Evolutionary conservation across 192 early-diverging fungal species (phyloP).

Genomic region (Coemansia sp.): DNA sequence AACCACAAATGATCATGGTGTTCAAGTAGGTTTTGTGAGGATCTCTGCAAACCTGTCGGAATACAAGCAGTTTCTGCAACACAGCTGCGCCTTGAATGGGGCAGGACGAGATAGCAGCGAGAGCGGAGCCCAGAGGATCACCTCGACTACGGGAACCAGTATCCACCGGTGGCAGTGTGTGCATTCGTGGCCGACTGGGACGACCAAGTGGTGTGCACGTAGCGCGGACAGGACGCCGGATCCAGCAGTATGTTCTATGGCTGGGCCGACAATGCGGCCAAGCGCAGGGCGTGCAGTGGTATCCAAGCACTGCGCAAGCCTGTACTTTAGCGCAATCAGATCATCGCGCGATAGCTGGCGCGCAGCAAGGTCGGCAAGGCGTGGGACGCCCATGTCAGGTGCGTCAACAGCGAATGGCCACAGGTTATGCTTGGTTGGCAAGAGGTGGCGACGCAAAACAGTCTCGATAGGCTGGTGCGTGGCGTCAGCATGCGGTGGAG

Average conservation of each 20-base stretch:
- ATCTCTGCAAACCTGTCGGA: slow-evolving; percentile 9
- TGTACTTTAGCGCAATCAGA: slow-evolving; percentile 29
- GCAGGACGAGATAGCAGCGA: slow-evolving; percentile 24
- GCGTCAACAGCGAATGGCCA: slow-evolving; percentile 18
- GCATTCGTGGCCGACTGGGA: slow-evolving; percentile 36
- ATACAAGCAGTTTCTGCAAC: slow-evolving; percentile 36
- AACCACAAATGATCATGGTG: neutral
- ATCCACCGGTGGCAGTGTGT: slow-evolving; percentile 39
- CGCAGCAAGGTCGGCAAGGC: slow-evolving; percentile 45
- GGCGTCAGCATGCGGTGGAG: slow-evolving; percentile 10
- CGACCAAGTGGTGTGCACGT: slow-evolving; percentile 30
- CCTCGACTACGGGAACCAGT: slow-evolving; percentile 27
- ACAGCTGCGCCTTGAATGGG: slow-evolving; percentile 37
- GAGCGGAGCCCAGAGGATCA: slow-evolving; percentile 36
- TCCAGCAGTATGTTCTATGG: slow-evolving; percentile 10
- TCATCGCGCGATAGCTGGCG: slow-evolving; percentile 28
- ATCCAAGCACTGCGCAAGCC: slow-evolving; percentile 30
- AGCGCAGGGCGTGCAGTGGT: slow-evolving; percentile 16
- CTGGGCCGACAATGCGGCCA: slow-evolving; percentile 35
- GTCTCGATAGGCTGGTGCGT: slow-evolving; percentile 2
- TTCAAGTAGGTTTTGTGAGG: slow-evolving; percentile 4
- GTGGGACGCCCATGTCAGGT: slow-evolving; percentile 21
- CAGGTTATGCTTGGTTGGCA: neutral
- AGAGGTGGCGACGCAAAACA: slow-evolving; percentile 6
- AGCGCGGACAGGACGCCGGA: slow-evolving; percentile 26